A percentile compares a stretch with the other conserved stretches of the same genome.
Evolutionary conservation across 352 stramenopile genomes (phyloP).

Genomic region (Globisporangium echinulatum): DNA sequence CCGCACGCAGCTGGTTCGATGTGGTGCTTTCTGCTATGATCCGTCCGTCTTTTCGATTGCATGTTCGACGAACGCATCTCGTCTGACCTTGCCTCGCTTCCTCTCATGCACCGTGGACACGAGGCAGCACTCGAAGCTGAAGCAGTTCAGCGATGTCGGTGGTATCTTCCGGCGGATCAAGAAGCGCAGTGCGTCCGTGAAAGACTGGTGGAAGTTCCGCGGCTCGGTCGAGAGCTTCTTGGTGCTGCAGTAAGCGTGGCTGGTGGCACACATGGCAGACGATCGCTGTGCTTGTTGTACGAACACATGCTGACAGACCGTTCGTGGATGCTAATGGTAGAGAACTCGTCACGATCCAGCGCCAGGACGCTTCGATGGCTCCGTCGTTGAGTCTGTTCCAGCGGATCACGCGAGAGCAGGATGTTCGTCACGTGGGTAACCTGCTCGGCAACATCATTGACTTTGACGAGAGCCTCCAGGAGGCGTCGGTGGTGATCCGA

Average conservation of each 20-base stretch:
- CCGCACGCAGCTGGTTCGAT: constrained; percentile 41
- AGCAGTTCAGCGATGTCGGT: constrained; percentile 53
- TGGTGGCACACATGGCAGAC: no score
- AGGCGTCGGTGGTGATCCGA: constrained; percentile 57
- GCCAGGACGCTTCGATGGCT: not conserved
- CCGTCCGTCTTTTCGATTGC: not conserved
- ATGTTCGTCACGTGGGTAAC: constrained; percentile 57
- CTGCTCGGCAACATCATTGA: constrained; percentile 81
- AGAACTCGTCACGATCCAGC: not conserved
- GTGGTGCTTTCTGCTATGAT: not conserved
- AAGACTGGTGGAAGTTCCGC: constrained; percentile 61
- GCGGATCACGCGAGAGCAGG: constrained; percentile 25
- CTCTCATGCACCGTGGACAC: no score
- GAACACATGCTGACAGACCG: no score
- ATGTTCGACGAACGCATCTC: no score
- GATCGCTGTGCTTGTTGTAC: not conserved
- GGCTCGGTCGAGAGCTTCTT: constrained; percentile 58
- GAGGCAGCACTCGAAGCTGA: constrained; percentile 46
- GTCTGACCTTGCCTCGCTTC: no score
- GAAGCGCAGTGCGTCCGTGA: constrained; percentile 47
- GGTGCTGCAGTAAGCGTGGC: constrained; percentile 36
- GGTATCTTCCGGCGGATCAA: constrained; percentile 62
- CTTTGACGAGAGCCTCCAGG: constrained; percentile 68
- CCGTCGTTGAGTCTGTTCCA: constrained; percentile 27
- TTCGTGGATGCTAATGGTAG: not conserved